Evolutionary conservation across 2,329 filamentous ascomycete species (phyloP).

Genomic region (Nothophoma quercina): DNA sequence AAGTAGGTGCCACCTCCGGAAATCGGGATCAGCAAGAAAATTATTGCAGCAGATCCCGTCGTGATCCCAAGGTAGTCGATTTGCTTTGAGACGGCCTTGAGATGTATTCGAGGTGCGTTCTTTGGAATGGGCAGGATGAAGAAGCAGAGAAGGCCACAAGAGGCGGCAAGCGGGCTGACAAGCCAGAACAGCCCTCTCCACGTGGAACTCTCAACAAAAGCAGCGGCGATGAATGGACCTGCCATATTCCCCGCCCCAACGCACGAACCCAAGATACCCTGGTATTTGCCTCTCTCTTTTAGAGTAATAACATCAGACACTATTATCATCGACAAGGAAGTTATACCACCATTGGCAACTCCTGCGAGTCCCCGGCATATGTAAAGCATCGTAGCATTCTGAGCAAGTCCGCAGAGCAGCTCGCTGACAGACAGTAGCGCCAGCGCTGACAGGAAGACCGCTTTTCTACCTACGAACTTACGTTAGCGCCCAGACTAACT

Average conservation of each 20-base stretch:
- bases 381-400: constrained; percentile 66
- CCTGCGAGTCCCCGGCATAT: constrained; percentile 66
- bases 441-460: constrained; percentile 61
- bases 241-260: constrained; percentile 35
- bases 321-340: constrained; percentile 49
- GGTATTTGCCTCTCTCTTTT: constrained; percentile 48
- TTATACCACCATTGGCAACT: constrained; percentile 68
- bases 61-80: constrained; percentile 68
- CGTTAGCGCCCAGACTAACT: too few relatives aligned
- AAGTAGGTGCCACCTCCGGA: constrained; percentile 68
- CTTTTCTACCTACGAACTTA: constrained; percentile 24
- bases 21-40: constrained; percentile 69
- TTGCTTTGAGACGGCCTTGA: neutral
- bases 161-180: constrained; percentile 24
- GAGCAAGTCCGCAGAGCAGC: constrained; percentile 65
- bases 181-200: constrained; percentile 37
- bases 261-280: constrained; percentile 42
- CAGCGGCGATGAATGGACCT: constrained; percentile 38
- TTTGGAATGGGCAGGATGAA: constrained; percentile 49
- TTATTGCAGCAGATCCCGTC: constrained; percentile 62
- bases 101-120: constrained; percentile 54
- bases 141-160: constrained; percentile 21
- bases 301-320: constrained; percentile 49
- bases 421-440: constrained; percentile 63
- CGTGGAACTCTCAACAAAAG: constrained; percentile 26